Percentiles rank a stretch among this genome's conserved stretches.
These are phyloP conservation scores for Colletotrichum sp. DNA, from an alignment of 2,329 filamentous ascomycete species.

Conservation along the genomic window DNA sequence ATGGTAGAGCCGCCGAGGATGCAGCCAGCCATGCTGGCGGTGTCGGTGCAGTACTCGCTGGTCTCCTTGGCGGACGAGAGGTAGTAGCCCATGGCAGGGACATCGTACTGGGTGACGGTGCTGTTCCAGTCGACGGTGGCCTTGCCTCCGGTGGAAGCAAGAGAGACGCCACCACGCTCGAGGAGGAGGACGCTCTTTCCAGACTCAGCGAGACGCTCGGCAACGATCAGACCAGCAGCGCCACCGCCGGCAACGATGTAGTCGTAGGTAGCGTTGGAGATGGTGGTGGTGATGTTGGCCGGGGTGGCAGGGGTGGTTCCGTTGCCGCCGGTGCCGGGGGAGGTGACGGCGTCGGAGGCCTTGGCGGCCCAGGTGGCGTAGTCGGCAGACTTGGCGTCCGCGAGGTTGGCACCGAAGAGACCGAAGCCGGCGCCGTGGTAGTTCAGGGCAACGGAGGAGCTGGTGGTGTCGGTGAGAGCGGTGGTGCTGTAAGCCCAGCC, in stretches of 20 bases:
- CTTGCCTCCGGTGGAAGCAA: constrained; percentile 22
- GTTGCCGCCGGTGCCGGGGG: constrained; percentile 3
- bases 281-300: constrained; percentile 16
- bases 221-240: constrained; percentile 20
- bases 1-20: constrained; percentile 34
- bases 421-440: constrained; percentile 25
- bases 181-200: constrained; percentile 22
- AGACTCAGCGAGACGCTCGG: constrained; percentile 21
- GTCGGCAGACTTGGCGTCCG: constrained; percentile 23
- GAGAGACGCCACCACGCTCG: constrained; percentile 17
- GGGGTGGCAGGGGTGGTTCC: constrained; percentile 1
- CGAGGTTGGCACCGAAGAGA: constrained; percentile 23
- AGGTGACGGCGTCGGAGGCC: constrained; percentile 27
- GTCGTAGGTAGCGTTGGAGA: constrained; percentile 21
- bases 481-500: constrained; percentile 21
- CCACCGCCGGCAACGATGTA: constrained; percentile 24
- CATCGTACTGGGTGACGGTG: constrained; percentile 26
- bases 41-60: constrained; percentile 30
- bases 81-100: constrained; percentile 25
- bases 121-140: constrained; percentile 30
- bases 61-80: constrained; percentile 13
- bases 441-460: constrained; percentile 22
- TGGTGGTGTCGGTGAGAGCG: constrained; percentile 21
- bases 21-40: constrained; percentile 31
- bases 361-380: constrained; percentile 25